Evolutionary conservation across 768 basidiomycete species (phyloP), one percentile per base, ranked within the genome.

Genomic region (Gloeostereum incarnatum): DNA sequence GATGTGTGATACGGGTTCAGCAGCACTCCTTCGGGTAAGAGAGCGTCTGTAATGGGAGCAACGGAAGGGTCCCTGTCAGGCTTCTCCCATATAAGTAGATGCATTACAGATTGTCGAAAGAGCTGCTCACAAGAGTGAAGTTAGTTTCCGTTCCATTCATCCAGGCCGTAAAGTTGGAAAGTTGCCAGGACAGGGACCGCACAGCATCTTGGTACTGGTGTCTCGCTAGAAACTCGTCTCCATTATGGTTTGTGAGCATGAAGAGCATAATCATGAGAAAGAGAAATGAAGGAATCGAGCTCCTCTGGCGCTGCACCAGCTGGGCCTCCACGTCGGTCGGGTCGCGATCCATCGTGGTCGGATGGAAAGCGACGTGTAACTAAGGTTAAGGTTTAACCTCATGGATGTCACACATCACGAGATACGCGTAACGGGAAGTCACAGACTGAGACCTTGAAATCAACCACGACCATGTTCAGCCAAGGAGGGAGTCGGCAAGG

Each of bases 161-260:
- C 82, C 83, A 89, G 1, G 77, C 71, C 1, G 81, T 78, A 49
- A 73, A 89, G 53, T 88, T 85, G n/a, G 70, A 69, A 9, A 78
- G 55, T 44, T 84, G 75, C 49, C 72, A 63, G 22, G 66, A 65
- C 42, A 87, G 55, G 5, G 66, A 65, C 21, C 66, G 60, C 4
- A 89, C 51, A n/a, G 75, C 62, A 44, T 85, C 73, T 51, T 81
- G 67, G 53, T 81, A 83, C 40, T 77, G 75, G 47, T 71, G 74
- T 41, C 75, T 64, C 11, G 72, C 69, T 4, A 77, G 59, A 42
- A 72, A 73, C 50, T 83, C 81, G 48, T 85, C 83, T 5, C 73
- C 69, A 43, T 70, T 78, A 43, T 81, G 78, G 48, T 78, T 86
- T 33, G 80, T 83, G 56, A 89, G 72, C 73, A 89, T 69, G 58